phyloP scores from a whole-genome alignment of 129 eudicot genomes.

The Escallonia rubra region DNA sequence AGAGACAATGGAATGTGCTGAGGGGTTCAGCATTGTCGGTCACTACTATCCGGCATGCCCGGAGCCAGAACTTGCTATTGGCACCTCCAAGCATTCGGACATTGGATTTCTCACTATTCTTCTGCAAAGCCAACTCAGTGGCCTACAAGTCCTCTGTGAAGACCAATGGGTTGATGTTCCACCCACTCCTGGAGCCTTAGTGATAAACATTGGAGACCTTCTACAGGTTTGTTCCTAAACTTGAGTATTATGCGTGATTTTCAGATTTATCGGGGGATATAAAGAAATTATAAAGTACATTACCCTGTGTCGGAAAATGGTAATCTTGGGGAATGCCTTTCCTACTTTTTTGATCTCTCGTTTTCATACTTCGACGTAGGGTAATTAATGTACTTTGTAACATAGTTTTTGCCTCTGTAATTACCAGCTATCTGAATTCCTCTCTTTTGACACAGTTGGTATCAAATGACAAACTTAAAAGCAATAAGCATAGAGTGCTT shows the following conservation, averaged over 20 bases:
- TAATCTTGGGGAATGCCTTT: too few species aligned
- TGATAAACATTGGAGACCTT: slow-evolving; percentile 54
- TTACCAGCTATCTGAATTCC: too few species aligned
- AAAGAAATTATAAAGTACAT: too few species aligned
- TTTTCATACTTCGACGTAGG: too few species aligned
- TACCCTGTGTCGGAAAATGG: too few species aligned
- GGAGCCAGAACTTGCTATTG: slow-evolving; percentile 54
- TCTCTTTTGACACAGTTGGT: slow-evolving; percentile 20
- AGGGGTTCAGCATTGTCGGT: slow-evolving; percentile 24
- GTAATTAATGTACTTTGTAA: too few species aligned
- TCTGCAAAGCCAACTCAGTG: slow-evolving; percentile 49
- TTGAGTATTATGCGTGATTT: too few species aligned
- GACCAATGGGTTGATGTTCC: slow-evolving; percentile 52
- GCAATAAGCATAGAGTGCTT: slow-evolving; percentile 40
- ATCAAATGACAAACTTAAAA: slow-evolving; percentile 40
- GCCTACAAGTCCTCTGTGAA: slow-evolving; percentile 43
- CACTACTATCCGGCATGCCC: slow-evolving; percentile 69
- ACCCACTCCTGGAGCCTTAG: slow-evolving; percentile 33
- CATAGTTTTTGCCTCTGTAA: not conserved
- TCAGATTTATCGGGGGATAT: too few species aligned
- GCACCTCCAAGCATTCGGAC: slow-evolving; percentile 45
- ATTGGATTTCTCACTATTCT: slow-evolving; percentile 49
- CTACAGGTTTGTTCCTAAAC: slow-evolving; percentile 36
- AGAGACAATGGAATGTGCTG: slow-evolving; percentile 21
- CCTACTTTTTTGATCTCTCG: too few species aligned